Evolutionary conservation across 2,329 filamentous ascomycete species (phyloP).

Genomic region (Rutstroemia sp.): DNA sequence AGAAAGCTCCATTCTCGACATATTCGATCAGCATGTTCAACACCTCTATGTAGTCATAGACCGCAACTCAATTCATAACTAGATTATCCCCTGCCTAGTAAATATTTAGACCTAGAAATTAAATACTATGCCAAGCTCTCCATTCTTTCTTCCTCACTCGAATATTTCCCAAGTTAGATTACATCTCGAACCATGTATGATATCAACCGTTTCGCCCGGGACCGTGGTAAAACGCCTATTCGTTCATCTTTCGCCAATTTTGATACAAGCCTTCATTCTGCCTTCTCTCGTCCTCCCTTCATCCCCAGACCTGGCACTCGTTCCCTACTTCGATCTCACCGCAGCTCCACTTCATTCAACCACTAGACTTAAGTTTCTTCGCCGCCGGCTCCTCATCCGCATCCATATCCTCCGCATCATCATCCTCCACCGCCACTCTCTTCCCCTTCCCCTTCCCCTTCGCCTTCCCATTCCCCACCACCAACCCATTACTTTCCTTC

Average conservation of each 20-base stretch:
- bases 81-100: no score
- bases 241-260: not conserved
- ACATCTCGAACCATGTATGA: no score
- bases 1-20: no score
- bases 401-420: conserved; percentile 10
- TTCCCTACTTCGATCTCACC: not conserved
- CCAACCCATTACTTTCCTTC: not conserved
- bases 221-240: no score
- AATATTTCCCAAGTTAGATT: no score
- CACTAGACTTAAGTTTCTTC: conserved; percentile 20
- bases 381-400: conserved; percentile 13
- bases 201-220: no score
- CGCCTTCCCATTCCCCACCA: not conserved
- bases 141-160: no score
- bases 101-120: no score
- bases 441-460: conserved; percentile 14
- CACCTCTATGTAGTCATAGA: no score
- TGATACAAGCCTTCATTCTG: not conserved
- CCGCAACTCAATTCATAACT: no score
- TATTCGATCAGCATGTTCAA: no score
- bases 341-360: not conserved
- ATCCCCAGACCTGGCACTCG: not conserved
- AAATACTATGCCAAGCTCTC: no score
- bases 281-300: not conserved
- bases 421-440: conserved; percentile 16